phyloP scores from a whole-genome alignment of 2,329 filamentous ascomycete genomes.

The Fusarium proliferatum region DNA sequence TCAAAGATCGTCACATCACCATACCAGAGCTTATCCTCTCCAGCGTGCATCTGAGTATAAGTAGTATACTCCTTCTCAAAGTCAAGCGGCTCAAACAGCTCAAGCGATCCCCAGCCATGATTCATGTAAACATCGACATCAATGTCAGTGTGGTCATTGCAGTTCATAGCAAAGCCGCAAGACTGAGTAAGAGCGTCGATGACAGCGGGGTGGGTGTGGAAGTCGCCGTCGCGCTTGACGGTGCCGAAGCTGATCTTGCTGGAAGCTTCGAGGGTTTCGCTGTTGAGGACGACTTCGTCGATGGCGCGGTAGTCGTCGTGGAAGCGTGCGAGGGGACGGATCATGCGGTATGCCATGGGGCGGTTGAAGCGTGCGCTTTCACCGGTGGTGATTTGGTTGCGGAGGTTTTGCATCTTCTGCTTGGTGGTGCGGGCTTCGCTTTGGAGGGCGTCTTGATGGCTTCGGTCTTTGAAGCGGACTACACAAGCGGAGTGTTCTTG shows the following conservation, averaged over 20 bases:
- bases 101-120: conserved; percentile 34
- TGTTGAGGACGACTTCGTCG: conserved; percentile 37
- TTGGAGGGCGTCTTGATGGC: conserved; percentile 19
- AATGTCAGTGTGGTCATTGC: conserved; percentile 36
- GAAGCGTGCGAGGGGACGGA: conserved; percentile 35
- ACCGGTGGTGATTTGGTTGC: conserved; percentile 14
- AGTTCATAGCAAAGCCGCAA: conserved; percentile 41
- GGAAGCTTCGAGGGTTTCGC: conserved; percentile 23
- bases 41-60: conserved; percentile 34
- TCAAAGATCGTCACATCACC: conserved; percentile 68
- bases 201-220: conserved; percentile 36
- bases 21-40: conserved; percentile 31
- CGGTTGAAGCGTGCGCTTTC: conserved; percentile 38
- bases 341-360: conserved; percentile 38
- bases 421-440: background rate
- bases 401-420: conserved; percentile 31
- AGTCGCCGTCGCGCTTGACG: conserved; percentile 28
- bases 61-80: conserved; percentile 39
- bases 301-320: conserved; percentile 39
- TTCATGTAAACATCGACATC: conserved; percentile 39
- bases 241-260: conserved; percentile 35
- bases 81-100: conserved; percentile 29
- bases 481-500: conserved; percentile 30
- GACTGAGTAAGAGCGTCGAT: conserved; percentile 38
- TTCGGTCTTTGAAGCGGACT: conserved; percentile 27